These are phyloP conservation scores for Aspergillus chevalieri DNA, from an alignment of 2,329 filamentous ascomycete species.

Conservation along the genomic window DNA sequence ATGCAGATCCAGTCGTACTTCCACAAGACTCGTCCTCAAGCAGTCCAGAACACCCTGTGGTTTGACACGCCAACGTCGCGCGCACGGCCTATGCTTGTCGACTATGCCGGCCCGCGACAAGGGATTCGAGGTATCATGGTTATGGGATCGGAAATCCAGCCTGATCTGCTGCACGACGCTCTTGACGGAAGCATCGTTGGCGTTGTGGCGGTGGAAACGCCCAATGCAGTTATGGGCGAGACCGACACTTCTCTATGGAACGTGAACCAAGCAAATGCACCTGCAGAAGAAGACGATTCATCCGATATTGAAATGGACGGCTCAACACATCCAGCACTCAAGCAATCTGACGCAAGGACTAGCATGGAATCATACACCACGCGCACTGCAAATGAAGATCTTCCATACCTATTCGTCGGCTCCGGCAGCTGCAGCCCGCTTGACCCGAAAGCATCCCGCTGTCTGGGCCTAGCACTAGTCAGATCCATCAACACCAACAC, in stretches of 20 bases:
- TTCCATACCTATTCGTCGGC: constrained; percentile 48
- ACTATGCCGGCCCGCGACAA: constrained; percentile 40
- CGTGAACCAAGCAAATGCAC: constrained; percentile 5
- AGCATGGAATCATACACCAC: constrained; percentile 23
- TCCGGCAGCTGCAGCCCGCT: constrained; percentile 37
- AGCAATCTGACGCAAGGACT: constrained; percentile 1
- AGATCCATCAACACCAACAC: constrained; percentile 35
- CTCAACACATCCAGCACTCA: background rate
- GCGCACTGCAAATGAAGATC: constrained; percentile 36
- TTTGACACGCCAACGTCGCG: constrained; percentile 40
- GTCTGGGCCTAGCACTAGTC: constrained; percentile 47
- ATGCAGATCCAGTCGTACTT: constrained; percentile 61
- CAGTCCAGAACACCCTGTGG: constrained; percentile 37
- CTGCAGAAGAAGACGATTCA: constrained; percentile 8
- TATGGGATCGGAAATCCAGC: constrained; percentile 44
- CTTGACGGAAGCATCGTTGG: constrained; percentile 52
- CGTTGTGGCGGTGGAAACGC: constrained; percentile 45
- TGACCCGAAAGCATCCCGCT: constrained; percentile 42
- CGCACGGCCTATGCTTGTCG: constrained; percentile 44
- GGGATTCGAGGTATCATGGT: constrained; percentile 48
- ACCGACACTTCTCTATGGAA: constrained; percentile 2
- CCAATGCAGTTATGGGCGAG: constrained; percentile 22
- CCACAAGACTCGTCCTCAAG: constrained; percentile 37
- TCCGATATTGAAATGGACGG: constrained; percentile 16
- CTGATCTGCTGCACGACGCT: constrained; percentile 44